These are phyloP conservation scores for Torulaspora indica DNA, from an alignment of 805 yeast genomes.

Conservation along the genomic window DNA sequence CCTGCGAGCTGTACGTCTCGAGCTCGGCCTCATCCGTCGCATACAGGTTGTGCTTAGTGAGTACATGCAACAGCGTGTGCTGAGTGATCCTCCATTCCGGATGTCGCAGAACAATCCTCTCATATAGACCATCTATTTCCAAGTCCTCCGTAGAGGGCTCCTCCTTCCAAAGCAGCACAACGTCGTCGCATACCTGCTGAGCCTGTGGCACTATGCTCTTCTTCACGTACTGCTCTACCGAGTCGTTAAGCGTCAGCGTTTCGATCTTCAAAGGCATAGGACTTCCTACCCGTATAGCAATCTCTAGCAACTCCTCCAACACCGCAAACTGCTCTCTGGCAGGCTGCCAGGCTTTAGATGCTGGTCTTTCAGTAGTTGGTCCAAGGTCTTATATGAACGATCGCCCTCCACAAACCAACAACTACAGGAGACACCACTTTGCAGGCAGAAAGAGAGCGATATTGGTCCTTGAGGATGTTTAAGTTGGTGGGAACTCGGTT, in stretches of 20 bases:
- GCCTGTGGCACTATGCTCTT: constrained; percentile 46
- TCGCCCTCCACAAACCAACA: constrained; percentile 3
- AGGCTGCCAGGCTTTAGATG: neutral
- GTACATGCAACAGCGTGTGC: constrained; percentile 48
- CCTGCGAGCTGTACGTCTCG: constrained; percentile 49
- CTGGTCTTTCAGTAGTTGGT: neutral
- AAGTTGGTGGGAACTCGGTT: constrained; percentile 10
- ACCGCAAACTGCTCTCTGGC: neutral
- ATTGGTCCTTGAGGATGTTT: constrained; percentile 11
- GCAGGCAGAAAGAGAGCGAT: neutral
- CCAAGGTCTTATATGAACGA: neutral
- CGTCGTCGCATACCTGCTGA: constrained; percentile 54
- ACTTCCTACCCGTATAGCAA: neutral
- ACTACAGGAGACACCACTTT: neutral
- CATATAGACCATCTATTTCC: constrained; percentile 51
- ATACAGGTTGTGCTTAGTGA: constrained; percentile 54
- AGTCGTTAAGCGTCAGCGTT: constrained; percentile 28
- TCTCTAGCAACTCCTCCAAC: neutral
- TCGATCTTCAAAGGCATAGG: constrained; percentile 27
- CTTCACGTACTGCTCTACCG: constrained; percentile 6
- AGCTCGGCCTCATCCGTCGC: constrained; percentile 42
- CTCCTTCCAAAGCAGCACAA: constrained; percentile 62
- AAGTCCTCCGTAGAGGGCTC: constrained; percentile 59
- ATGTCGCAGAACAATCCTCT: constrained; percentile 46
- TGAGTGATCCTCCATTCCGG: constrained; percentile 62